phyloP scores from a whole-genome alignment of 192 early-diverging fungal genomes.

The Coemansia sp. region DNA sequence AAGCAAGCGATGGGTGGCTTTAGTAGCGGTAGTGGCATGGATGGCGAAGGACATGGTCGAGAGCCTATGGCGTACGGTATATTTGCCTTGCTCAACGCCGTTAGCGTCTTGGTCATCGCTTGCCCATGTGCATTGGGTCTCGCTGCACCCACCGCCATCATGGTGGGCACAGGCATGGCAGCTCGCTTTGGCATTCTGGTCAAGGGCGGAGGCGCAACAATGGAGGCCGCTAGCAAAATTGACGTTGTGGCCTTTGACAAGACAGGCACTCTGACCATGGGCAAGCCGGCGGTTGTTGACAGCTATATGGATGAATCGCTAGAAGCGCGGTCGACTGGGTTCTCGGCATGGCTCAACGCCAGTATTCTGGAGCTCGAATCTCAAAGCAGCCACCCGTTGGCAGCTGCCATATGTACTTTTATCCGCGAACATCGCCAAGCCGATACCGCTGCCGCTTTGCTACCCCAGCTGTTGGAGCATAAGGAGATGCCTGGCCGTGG shows the following conservation, averaged over 20 bases:
- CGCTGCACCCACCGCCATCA: constrained; percentile 95
- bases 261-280: constrained; percentile 92
- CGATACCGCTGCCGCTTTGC: constrained; percentile 3
- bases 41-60: constrained; percentile 6
- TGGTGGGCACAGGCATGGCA: constrained; percentile 96
- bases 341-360: constrained; percentile 37
- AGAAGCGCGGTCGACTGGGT: constrained; percentile 45
- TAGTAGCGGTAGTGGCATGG: constrained; percentile 1
- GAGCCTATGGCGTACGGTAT: constrained; percentile 50
- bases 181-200: constrained; percentile 92
- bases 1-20: constrained; percentile 54
- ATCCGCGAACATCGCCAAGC: constrained; percentile 48
- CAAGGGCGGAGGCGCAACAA: constrained; percentile 84
- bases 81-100: constrained; percentile 73
- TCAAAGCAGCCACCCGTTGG: constrained; percentile 87
- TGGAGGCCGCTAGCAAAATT: constrained; percentile 81
- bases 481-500: constrained; percentile 47
- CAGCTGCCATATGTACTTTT: constrained; percentile 64
- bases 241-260: constrained; percentile 97
- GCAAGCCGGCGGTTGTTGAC: constrained; percentile 65
- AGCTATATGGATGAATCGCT: constrained; percentile 17
- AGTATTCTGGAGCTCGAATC: constrained; percentile 75
- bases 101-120: constrained; percentile 92
- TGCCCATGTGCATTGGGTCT: constrained; percentile 97
- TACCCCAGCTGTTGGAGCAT: constrained; percentile 31